phyloP scores from a whole-genome alignment of 371 early-diverging fungal genomes.

The Rhizopus microsporus region DNA sequence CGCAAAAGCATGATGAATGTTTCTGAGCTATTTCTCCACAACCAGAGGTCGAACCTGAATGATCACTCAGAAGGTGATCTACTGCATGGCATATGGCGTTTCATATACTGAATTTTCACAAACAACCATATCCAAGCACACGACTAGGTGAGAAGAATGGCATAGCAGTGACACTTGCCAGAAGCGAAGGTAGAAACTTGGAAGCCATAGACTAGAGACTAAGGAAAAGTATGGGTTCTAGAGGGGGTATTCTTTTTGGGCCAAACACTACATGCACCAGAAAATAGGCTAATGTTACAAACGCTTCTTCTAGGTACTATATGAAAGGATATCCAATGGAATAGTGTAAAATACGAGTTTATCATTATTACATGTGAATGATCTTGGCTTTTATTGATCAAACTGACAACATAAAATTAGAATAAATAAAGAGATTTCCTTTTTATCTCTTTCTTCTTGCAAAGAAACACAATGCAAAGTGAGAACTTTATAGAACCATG shows the following conservation, averaged over 20 bases:
- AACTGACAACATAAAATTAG: too few relatives aligned
- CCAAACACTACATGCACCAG: too few relatives aligned
- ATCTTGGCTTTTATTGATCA: too few relatives aligned
- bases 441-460: too few relatives aligned
- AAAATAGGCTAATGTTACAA: too few relatives aligned
- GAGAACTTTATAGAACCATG: too few relatives aligned
- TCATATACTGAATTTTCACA: slow-evolving; percentile 9
- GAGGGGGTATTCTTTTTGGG: slow-evolving; percentile 9
- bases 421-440: too few relatives aligned
- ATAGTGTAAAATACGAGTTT: too few relatives aligned
- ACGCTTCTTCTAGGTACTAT: too few relatives aligned
- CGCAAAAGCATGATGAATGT: slow-evolving; percentile 1
- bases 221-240: slow-evolving; percentile 19
- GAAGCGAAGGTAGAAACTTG: slow-evolving; percentile 13
- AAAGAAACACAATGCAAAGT: too few relatives aligned
- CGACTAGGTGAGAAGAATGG: slow-evolving; percentile 2
- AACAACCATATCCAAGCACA: slow-evolving; percentile 6
- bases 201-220: slow-evolving; percentile 10
- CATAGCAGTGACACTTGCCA: slow-evolving; percentile 9
- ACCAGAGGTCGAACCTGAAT: background rate
- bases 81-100: slow-evolving; percentile 5
- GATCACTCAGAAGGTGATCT: slow-evolving; percentile 4
- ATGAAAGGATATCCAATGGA: too few relatives aligned
- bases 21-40: background rate
- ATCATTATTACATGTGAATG: too few relatives aligned